These are phyloP conservation scores for Beauveria rudraprayagi DNA, from an alignment of 2,329 filamentous ascomycete species.

Conservation along the genomic window DNA sequence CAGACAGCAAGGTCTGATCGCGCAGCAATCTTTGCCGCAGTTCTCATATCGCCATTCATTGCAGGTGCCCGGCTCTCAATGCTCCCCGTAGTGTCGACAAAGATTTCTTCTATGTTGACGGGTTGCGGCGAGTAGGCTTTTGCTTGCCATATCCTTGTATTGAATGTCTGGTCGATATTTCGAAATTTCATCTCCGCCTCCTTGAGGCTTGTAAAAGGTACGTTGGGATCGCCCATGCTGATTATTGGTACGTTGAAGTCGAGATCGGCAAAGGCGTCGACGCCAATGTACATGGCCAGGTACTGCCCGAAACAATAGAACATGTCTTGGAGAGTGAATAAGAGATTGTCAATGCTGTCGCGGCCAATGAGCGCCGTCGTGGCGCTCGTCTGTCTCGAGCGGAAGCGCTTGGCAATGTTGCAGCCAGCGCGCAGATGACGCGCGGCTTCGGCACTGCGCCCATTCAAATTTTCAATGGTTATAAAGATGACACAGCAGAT, in stretches of 20 bases:
- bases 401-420: conserved; percentile 12
- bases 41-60: neutral
- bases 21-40: neutral
- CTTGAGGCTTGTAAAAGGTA: conserved; percentile 5
- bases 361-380: neutral
- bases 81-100: neutral
- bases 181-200: conserved; percentile 14
- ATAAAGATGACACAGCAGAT: conserved; percentile 20
- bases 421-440: conserved; percentile 17
- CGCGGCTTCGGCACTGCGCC: conserved; percentile 17
- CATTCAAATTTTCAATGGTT: conserved; percentile 17
- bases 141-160: neutral
- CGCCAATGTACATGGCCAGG: conserved; percentile 15
- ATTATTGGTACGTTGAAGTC: conserved; percentile 2
- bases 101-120: neutral
- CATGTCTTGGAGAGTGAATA: conserved; percentile 9
- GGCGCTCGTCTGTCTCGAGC: neutral
- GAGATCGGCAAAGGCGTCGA: conserved; percentile 13
- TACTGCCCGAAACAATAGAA: conserved; percentile 14
- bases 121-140: conserved; percentile 9
- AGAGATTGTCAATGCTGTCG: neutral
- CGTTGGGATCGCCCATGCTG: neutral
- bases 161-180: neutral
- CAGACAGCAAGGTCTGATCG: neutral
- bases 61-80: neutral